Evolutionary conservation across 345 rosid genomes (phyloP), one percentile per base, ranked within the genome.

Genomic region (Pugionium cornutum): DNA sequence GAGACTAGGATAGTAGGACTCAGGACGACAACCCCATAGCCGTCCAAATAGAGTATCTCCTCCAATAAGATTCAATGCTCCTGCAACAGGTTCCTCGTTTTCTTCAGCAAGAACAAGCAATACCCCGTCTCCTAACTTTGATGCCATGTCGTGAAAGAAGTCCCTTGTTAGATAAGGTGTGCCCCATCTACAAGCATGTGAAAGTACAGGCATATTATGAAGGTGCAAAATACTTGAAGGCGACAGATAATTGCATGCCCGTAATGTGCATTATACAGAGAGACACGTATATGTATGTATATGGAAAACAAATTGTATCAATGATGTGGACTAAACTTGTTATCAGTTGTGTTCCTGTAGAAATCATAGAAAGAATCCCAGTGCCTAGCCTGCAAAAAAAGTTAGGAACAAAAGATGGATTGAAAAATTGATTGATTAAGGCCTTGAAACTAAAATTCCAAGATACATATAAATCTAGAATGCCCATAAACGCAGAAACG

Each of bases 361-460:
- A 92, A 92, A 7, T 47, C 51, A 75, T 89, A 89, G 86, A 92
- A 89, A 68, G 94, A 79, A 80, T 92, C 97, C 98, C 98, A 92
- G 56, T 92, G 92, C 68, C 57, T 80, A 58, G 87, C 98, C 98
- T 92, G 92, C 66, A 55, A 69, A 70, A 51, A 69, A 34, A 67
- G 18, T 44, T 55, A 32, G 18, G 49, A 74, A 52, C 50, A 62
- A 39, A 74, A 28, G 4, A 50, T 41, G 5, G 40, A 41, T 11
- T 36, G 51, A 54, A 31, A 30, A 30, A 8, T 4, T 39, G 4
- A 55, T 5, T 72, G 60, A 49, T 39, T 45, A n/a, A 28, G 5
- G 30, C 11, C 9, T 7, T 18, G 44, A 42, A 46, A 4, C 1
- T 36, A 43, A 45, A 43, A 6, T 25, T 32, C 50, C 9, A 50